Conservation (phyloP, 2,329 filamentous ascomycete genomes). For the Cercospora canescens region DNA sequence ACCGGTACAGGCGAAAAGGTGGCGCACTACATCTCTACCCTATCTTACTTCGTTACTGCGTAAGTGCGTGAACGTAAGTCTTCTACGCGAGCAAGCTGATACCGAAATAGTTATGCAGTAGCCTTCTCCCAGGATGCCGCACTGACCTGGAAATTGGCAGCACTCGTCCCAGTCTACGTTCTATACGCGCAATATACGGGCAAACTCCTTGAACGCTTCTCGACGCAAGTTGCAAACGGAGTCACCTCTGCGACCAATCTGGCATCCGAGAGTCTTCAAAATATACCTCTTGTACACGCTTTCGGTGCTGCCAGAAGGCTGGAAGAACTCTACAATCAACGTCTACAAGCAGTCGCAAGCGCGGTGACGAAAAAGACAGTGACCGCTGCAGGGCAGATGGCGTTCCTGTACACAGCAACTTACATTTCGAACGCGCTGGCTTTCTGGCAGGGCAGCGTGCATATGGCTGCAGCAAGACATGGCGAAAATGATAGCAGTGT, state of each 20-base stretch:
- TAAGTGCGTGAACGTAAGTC: neutral
- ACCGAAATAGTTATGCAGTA: conserved; percentile 57
- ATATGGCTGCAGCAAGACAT: conserved; percentile 41
- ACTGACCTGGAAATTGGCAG: conserved; percentile 64
- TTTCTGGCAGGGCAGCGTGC: conserved; percentile 65
- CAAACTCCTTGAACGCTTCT: conserved; percentile 56
- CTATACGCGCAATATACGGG: conserved; percentile 56
- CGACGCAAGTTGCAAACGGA: conserved; percentile 50
- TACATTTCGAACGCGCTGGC: conserved; percentile 67
- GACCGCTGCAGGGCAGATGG: conserved; percentile 58
- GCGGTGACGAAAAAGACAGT: conserved; percentile 60
- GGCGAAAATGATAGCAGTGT: conserved; percentile 21
- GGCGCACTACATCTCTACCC: conserved; percentile 61
- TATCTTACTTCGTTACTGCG: conserved; percentile 63
- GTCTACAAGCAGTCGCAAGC: conserved; percentile 52
- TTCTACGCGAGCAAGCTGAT: neutral
- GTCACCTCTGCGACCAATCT: conserved; percentile 61
- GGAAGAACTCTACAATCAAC: conserved; percentile 58
- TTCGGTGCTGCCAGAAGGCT: conserved; percentile 61
- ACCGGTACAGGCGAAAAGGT: conserved; percentile 71
- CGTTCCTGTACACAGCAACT: conserved; percentile 65
- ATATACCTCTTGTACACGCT: conserved; percentile 42
- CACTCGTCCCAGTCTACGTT: conserved; percentile 62
- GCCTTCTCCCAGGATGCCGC: conserved; percentile 64
- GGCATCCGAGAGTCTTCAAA: conserved; percentile 61